Evolutionary conservation across 176 grass and related monocot species (phyloP).

Genomic region (Ensete ventricosum): DNA sequence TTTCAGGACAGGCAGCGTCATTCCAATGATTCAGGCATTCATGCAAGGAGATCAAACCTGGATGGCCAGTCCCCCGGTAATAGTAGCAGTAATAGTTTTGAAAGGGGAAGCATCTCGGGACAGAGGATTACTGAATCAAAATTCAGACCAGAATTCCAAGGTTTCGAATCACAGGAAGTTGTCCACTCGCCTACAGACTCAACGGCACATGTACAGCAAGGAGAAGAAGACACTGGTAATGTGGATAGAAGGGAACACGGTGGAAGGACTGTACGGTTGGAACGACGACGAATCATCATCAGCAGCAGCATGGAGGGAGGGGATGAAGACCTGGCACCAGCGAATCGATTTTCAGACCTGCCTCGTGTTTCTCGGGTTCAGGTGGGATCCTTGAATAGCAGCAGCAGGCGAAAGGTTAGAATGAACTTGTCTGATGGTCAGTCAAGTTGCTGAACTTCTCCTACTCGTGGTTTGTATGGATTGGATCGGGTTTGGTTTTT

Average conservation of each 20-base stretch:
- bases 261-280: conserved; percentile 6
- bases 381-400: not conserved
- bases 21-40: not conserved
- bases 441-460: not conserved
- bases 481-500: not conserved
- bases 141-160: not conserved
- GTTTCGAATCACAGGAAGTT: not conserved
- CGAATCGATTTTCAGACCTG: not conserved
- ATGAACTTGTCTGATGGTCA: conserved; percentile 5
- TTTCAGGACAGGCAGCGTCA: conserved; percentile 1
- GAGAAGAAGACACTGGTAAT: not conserved
- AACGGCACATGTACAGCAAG: not conserved
- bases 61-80: not conserved
- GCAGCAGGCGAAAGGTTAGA: not conserved
- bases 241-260: conserved; percentile 1
- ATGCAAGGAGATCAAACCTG: not conserved
- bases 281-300: conserved; percentile 1
- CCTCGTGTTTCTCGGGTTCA: not conserved
- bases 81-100: not conserved
- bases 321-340: not conserved
- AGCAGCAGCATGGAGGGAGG: not conserved
- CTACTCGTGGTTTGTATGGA: not conserved
- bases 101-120: not conserved
- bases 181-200: not conserved
- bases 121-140: not conserved